Evolutionary conservation across 495 filamentous ascomycete genomes (phyloP), one percentile per base, ranked within the genome.

Genomic region (Xylaria castorea): DNA sequence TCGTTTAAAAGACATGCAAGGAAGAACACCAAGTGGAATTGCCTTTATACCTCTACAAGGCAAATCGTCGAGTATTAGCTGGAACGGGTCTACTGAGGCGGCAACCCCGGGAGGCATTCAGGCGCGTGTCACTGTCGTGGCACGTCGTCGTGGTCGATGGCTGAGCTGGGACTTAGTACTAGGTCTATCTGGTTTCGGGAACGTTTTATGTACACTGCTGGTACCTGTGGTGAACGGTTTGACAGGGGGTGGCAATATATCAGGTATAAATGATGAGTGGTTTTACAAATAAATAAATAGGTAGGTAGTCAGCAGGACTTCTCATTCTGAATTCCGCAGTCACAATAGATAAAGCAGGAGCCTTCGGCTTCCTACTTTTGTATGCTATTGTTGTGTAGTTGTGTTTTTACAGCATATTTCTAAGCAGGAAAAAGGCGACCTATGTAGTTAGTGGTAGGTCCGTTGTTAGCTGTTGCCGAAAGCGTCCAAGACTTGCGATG

Each of bases 41-140:
- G 53, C 5, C 53, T 57, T 32, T 30, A 57, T 18, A 30, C 53
- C 25, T 57, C 53, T 57, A 7, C 53, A 32, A 57, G 27, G 2
- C 25, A 32, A 57, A n/a, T 5, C 1, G 50, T 14, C 50, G 50
- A 51, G 20, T n/a, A 8, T n/a, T 9, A 9, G n/a, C n/a, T 46
- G 38, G 40, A 40, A 3, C n/a, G 30, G 32, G 22, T 27, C 69
- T 38, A 53, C 70, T 42, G 61, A 58, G 32, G 50, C 60, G 44
- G 42, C 46, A 38, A 38, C 16, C 60, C 63, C 22, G 61, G 27
- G 62, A 46, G 42, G 22, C 40, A 34, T 30, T 30, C 62, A 14
- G 46, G 64, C 27, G 64, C 64, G 27, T 38, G 64, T 66, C 32
- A 38, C 64, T 66, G 64, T 32, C 18, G 64, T 66, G 46, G 64